Conservation (phyloP, 2,329 filamentous ascomycete genomes). For the Exserohilum rostratum region DNA sequence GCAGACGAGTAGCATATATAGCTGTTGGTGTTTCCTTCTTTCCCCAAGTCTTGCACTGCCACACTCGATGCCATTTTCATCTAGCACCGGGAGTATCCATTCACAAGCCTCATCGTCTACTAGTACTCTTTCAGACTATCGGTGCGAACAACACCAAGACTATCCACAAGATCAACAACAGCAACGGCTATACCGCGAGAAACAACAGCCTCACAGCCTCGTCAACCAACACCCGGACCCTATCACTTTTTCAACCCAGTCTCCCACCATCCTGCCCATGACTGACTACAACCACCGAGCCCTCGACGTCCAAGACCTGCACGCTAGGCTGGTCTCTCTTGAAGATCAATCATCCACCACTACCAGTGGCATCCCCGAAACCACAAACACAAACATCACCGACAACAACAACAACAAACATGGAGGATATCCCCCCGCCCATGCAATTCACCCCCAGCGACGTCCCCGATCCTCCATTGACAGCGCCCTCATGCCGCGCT, state of each 20-base stretch:
- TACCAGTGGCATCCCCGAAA: background rate
- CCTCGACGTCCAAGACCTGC: slow-evolving; percentile 16
- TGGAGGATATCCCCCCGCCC: slow-evolving; percentile 22
- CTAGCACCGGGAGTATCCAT: slow-evolving; percentile 1
- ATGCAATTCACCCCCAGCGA: slow-evolving; percentile 23
- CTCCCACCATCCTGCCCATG: slow-evolving; percentile 33
- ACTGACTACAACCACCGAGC: slow-evolving; percentile 32
- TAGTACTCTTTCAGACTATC: background rate
- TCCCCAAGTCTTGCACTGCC: slow-evolving; percentile 13
- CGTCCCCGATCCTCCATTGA: slow-evolving; percentile 38
- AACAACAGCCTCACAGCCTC: slow-evolving; percentile 1
- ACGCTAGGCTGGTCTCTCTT: background rate
- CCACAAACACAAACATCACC: background rate
- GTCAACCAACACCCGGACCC: slow-evolving; percentile 7
- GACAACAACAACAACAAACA: slow-evolving; percentile 7
- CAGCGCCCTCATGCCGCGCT: slow-evolving; percentile 21
- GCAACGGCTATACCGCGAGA: background rate
- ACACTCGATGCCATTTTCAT: slow-evolving; percentile 2
- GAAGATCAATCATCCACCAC: background rate
- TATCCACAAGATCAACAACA: background rate
- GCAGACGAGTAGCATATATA: slow-evolving; percentile 25
- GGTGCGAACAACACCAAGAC: no score
- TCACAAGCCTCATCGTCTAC: slow-evolving; percentile 3
- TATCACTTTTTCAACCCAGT: slow-evolving; percentile 9
- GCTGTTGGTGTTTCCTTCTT: background rate